These are phyloP conservation scores for Mycena olivaceomarginata DNA, from an alignment of 768 basidiomycete species.

Conservation along the genomic window DNA sequence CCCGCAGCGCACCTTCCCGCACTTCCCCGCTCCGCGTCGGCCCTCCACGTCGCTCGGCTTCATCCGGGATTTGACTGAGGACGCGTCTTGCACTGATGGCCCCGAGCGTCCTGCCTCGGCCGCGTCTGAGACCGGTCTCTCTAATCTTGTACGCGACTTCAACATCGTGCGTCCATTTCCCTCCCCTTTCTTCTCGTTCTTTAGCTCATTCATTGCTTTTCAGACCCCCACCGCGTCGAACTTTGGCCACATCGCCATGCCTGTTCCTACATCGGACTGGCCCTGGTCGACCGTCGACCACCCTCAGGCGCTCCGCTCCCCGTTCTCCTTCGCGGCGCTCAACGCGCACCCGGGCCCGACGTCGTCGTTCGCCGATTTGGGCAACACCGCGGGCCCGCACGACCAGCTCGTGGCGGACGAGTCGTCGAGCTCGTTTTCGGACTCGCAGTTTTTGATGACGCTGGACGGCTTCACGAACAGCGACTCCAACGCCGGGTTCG, in stretches of 20 bases:
- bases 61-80: slow-evolving; percentile 28
- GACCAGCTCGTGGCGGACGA: not conserved
- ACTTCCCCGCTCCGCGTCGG: slow-evolving; percentile 51
- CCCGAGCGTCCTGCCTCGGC: slow-evolving; percentile 48
- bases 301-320: slow-evolving; percentile 2
- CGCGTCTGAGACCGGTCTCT: slow-evolving; percentile 46
- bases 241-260: slow-evolving; percentile 44
- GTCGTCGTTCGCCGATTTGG: slow-evolving; percentile 8
- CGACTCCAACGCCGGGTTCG: not conserved
- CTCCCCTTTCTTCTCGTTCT: not conserved
- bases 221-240: slow-evolving; percentile 53
- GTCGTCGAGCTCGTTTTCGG: slow-evolving; percentile 1
- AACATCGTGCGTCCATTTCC: slow-evolving; percentile 52
- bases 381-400: not conserved
- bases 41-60: slow-evolving; percentile 59
- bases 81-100: slow-evolving; percentile 27
- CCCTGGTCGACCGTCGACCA: slow-evolving; percentile 12
- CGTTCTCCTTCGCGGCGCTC: slow-evolving; percentile 22
- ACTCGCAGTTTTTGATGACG: slow-evolving; percentile 14
- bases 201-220: slow-evolving; percentile 7
- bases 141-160: slow-evolving; percentile 48
- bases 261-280: slow-evolving; percentile 11
- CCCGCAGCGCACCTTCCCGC: slow-evolving; percentile 47
- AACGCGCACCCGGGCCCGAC: not conserved
- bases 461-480: slow-evolving; percentile 6